Evolutionary conservation across 768 basidiomycete genomes (phyloP).

Genomic region (Tricholoma matsutake): DNA sequence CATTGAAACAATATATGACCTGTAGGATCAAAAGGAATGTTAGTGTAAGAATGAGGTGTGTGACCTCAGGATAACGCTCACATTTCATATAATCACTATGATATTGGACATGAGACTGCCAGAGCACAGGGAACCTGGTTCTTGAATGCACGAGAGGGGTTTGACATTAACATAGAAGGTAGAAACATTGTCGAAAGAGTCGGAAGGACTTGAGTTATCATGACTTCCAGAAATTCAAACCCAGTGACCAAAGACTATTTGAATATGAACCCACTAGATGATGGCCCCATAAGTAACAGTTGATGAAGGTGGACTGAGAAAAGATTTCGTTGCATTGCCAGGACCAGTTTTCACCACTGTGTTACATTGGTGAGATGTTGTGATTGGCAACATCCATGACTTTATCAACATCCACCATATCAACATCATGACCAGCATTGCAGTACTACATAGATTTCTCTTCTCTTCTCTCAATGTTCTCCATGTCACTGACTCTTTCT

Average conservation of each 20-base stretch:
- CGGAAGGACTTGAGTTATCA: background rate
- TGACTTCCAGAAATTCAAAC: background rate
- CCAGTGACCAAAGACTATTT: background rate
- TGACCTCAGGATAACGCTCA: background rate
- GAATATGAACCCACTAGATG: background rate
- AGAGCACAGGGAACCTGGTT: background rate
- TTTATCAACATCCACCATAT: background rate
- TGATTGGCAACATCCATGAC: background rate
- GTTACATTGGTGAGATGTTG: background rate
- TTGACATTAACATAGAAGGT: background rate
- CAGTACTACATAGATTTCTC: background rate
- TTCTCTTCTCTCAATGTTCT: background rate
- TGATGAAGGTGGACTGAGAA: background rate
- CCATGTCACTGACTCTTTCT: background rate
- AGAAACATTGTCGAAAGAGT: background rate
- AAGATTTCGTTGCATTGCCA: background rate
- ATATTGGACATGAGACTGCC: too few relatives aligned
- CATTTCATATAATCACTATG: background rate
- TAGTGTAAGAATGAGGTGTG: background rate
- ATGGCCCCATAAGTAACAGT: background rate
- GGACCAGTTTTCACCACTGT: background rate
- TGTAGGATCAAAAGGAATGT: background rate
- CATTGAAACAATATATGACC: background rate
- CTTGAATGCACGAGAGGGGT: background rate
- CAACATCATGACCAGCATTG: background rate